Percentiles rank a stretch among this genome's conserved stretches.
Conservation (phyloP, 73 alveolate species). For the Durusdinium trenchii region DNA sequence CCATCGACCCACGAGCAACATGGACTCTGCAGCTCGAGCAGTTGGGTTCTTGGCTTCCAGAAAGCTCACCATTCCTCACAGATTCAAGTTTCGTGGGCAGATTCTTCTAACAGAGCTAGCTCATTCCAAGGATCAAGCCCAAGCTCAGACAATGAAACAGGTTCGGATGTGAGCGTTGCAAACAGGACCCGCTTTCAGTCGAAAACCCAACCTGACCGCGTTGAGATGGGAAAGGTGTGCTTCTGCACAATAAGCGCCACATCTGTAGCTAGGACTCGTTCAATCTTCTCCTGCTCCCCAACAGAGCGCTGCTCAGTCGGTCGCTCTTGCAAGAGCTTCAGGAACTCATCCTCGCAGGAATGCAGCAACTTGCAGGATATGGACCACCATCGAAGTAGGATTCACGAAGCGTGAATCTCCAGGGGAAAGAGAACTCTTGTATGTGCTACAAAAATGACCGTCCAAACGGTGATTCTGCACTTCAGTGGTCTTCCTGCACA, state of each 20-base stretch:
- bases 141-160: too few species aligned
- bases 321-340: constrained; percentile 26
- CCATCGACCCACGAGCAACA: constrained; percentile 51
- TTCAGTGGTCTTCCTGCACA: not conserved
- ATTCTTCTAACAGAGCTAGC: too few species aligned
- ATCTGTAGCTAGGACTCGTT: not conserved
- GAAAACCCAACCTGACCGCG: too few species aligned
- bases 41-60: constrained; percentile 53
- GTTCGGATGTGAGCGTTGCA: too few species aligned
- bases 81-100: not conserved
- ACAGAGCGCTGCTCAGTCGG: constrained; percentile 46
- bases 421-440: not conserved
- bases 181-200: too few species aligned
- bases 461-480: not conserved
- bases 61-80: constrained; percentile 80
- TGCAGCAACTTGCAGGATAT: too few species aligned
- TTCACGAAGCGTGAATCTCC: not conserved
- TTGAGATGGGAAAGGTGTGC: too few species aligned
- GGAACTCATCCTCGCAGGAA: constrained; percentile 70
- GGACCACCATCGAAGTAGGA: too few species aligned
- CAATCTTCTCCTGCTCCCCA: constrained; percentile 93
- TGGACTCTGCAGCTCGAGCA: constrained; percentile 65
- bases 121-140: too few species aligned
- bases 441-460: not conserved
- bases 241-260: not conserved